A percentile compares a stretch with the other conserved stretches of the same genome.
Evolutionary conservation across 176 grass and related monocot species (phyloP).

Genomic region (Dendrocalamus sinicus): DNA sequence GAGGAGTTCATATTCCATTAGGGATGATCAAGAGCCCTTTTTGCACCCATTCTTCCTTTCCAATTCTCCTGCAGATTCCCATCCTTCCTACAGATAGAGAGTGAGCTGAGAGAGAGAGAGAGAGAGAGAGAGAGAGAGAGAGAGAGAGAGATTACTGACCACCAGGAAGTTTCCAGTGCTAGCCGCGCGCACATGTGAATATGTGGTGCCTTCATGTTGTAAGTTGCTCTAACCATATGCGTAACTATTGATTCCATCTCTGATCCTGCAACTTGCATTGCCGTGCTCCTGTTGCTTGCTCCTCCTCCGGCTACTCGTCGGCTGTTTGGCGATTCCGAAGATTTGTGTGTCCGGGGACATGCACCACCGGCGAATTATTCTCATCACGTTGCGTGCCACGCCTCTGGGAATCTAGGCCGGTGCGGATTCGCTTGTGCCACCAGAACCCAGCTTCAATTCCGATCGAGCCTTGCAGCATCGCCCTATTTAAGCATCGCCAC

Average conservation of each 20-base stretch:
- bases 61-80: slow-evolving; percentile 52
- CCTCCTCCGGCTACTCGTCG: slow-evolving; percentile 25
- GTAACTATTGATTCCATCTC: slow-evolving; percentile 5
- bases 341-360: slow-evolving; percentile 24
- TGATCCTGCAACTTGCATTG: slow-evolving; percentile 46
- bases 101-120: slow-evolving; percentile 30
- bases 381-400: slow-evolving; percentile 40
- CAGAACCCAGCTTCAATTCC: slow-evolving; percentile 34
- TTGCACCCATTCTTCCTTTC: slow-evolving; percentile 30
- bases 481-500: slow-evolving; percentile 40
- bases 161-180: slow-evolving; percentile 39
- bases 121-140: not conserved
- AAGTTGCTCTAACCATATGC: slow-evolving; percentile 35
- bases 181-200: slow-evolving; percentile 3
- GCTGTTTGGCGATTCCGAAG: slow-evolving; percentile 35
- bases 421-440: slow-evolving; percentile 40
- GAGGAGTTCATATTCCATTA: slow-evolving; percentile 52
- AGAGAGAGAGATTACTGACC: not conserved
- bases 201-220: slow-evolving; percentile 40
- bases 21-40: slow-evolving; percentile 32
- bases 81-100: slow-evolving; percentile 41
- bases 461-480: slow-evolving; percentile 30
- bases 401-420: slow-evolving; percentile 38
- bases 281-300: slow-evolving; percentile 30
- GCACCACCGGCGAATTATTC: slow-evolving; percentile 57